Percentiles rank a stretch among this genome's conserved stretches.
Evolutionary conservation across 208 protist species (phyloP).

Genomic region (Acanthamoeba royreba): DNA sequence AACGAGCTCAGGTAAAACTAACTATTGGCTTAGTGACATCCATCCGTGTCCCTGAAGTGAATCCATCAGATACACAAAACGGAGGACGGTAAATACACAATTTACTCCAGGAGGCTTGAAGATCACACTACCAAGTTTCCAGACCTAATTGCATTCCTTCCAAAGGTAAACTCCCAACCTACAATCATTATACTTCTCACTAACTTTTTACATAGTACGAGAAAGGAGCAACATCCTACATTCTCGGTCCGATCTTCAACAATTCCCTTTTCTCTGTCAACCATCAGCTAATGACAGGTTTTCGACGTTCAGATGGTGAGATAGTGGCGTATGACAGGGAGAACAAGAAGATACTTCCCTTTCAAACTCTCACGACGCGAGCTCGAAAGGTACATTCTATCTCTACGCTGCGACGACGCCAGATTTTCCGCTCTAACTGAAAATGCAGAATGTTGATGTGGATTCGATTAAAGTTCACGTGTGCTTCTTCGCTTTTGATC

Average conservation of each 20-base stretch:
- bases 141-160: constrained; percentile 87
- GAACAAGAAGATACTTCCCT: constrained; percentile 91
- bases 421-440: constrained; percentile 65
- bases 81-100: constrained; percentile 78
- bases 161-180: background rate
- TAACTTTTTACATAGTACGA: background rate
- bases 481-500: constrained; percentile 98
- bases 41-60: background rate
- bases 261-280: background rate
- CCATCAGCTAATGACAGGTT: background rate
- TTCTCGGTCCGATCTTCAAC: constrained; percentile 59
- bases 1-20: background rate
- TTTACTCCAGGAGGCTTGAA: constrained; percentile 98
- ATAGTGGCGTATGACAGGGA: constrained; percentile 93
- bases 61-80: constrained; percentile 73
- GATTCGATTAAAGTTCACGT: constrained; percentile 94
- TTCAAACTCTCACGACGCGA: constrained; percentile 89
- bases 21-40: background rate
- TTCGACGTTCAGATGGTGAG: constrained; percentile 88
- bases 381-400: constrained; percentile 61
- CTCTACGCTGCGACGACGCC: background rate
- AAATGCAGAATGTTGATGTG: constrained; percentile 89
- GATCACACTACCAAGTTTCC: constrained; percentile 97
- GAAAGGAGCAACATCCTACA: background rate
- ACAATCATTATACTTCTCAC: background rate